These are phyloP conservation scores for Cucumis sativus DNA, from an alignment of 306 rosid species.

Conservation along the genomic window Cucumber_9930_V3 NC_026659.2:20376001-20376500, in stretches of 20 bases:
- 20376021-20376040: constrained; percentile 92
- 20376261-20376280: neutral
- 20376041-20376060: constrained; percentile 88
- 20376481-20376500: too few relatives aligned
- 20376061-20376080: constrained; percentile 74
- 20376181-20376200: neutral
- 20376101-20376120: neutral
- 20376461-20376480: too few relatives aligned
- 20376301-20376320: neutral
- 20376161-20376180: neutral
- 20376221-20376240: neutral
- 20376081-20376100: constrained; percentile 15
- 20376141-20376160: neutral
- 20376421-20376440: too few relatives aligned
- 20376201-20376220: neutral
- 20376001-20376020: constrained; percentile 99
- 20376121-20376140: neutral
- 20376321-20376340: too few relatives aligned
- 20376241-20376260: neutral
- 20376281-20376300: neutral
- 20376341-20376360: too few relatives aligned
- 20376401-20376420: too few relatives aligned
- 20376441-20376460: too few relatives aligned
- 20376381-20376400: too few relatives aligned
- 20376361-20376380: too few relatives aligned